phyloP scores from a whole-genome alignment of 2,329 filamentous ascomycete genomes.

The Colletotrichum neosansevieriae region DNA sequence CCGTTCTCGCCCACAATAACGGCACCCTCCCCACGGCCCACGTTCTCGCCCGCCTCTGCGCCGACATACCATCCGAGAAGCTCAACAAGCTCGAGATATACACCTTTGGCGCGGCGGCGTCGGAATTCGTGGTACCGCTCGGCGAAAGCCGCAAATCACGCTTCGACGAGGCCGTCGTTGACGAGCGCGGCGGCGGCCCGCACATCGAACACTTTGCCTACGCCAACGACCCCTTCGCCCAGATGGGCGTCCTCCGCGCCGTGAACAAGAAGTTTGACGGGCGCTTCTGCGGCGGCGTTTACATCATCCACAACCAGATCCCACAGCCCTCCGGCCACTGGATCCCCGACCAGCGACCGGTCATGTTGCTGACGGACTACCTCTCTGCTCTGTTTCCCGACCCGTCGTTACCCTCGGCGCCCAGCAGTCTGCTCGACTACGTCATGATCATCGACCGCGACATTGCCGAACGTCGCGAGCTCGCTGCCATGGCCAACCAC shows the following conservation, averaged over 20 bases:
- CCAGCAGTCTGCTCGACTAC: conserved; percentile 47
- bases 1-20: conserved; percentile 55
- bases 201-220: conserved; percentile 55
- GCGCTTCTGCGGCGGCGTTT: conserved; percentile 55
- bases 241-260: conserved; percentile 52
- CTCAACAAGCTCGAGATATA: conserved; percentile 57
- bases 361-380: conserved; percentile 51
- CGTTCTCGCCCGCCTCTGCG: conserved; percentile 51
- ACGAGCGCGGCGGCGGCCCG: conserved; percentile 42
- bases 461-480: conserved; percentile 56
- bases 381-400: conserved; percentile 52
- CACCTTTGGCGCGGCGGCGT: conserved; percentile 56
- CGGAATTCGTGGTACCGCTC: conserved; percentile 53
- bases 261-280: conserved; percentile 51
- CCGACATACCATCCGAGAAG: conserved; percentile 52
- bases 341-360: conserved; percentile 25
- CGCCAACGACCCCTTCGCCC: conserved; percentile 52
- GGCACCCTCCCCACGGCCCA: conserved; percentile 52
- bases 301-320: conserved; percentile 47
- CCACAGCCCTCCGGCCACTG: conserved; percentile 28
- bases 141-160: conserved; percentile 43
- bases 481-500: conserved; percentile 53
- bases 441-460: conserved; percentile 54
- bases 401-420: conserved; percentile 41
- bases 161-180: conserved; percentile 39